Evolutionary conservation across 2,329 filamentous ascomycete genomes (phyloP).

Genomic region (Xylariaceae sp.): DNA sequence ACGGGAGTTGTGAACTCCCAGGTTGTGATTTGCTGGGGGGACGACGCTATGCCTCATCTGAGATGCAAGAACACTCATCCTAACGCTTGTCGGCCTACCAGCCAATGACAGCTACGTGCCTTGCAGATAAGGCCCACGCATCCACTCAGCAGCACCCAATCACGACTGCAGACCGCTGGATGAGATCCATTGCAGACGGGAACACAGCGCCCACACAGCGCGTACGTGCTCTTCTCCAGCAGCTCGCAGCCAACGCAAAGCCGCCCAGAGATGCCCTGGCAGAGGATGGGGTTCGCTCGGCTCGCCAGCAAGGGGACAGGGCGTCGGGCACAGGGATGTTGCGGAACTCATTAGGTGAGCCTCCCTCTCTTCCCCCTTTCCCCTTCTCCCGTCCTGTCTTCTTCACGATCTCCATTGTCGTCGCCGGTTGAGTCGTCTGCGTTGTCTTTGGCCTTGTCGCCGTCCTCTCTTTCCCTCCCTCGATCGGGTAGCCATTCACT

Average conservation of each 20-base stretch:
- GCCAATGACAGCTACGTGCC: neutral
- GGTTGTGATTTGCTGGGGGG: too few species aligned
- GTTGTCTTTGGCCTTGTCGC: constrained; percentile 30
- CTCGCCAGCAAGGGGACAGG: too few species aligned
- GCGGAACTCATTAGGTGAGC: neutral
- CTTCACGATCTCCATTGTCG: constrained; percentile 35
- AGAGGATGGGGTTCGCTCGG: too few species aligned
- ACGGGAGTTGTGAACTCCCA: too few species aligned
- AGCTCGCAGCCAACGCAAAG: neutral
- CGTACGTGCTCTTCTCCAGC: neutral
- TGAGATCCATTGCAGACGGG: neutral
- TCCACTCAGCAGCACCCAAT: neutral
- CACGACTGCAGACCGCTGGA: neutral
- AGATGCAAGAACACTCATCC: too few species aligned
- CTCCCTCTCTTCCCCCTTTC: constrained; percentile 24
- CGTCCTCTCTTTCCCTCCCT: constrained; percentile 33
- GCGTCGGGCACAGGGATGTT: neutral
- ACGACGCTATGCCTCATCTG: too few species aligned
- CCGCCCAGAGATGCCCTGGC: too few species aligned
- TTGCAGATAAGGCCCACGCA: neutral
- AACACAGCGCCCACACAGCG: neutral
- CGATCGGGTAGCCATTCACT: constrained; percentile 35
- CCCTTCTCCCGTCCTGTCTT: constrained; percentile 21
- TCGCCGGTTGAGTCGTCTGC: constrained; percentile 32
- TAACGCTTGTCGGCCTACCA: neutral